Evolutionary conservation across 257 asterid genomes (phyloP).

Genomic region (Salvia hispanica): DNA sequence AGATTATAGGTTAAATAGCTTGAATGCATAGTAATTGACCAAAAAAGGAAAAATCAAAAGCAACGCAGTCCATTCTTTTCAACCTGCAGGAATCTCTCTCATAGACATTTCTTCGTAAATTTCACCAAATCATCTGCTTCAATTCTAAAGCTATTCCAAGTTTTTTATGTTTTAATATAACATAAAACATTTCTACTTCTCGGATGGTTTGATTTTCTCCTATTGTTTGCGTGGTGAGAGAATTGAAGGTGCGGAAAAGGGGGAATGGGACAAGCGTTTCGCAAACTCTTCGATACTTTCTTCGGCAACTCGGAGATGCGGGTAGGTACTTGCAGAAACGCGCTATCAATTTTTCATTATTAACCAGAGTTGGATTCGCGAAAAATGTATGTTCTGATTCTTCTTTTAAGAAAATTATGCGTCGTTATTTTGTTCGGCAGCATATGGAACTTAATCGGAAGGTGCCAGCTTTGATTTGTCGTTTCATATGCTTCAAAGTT

Average conservation of each 20-base stretch:
- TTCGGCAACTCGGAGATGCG: constrained; percentile 98
- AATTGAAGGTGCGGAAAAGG: not conserved
- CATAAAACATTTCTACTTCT: constrained; percentile 16
- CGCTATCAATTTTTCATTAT: not conserved
- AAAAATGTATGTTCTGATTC: not conserved
- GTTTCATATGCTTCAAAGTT: constrained; percentile 8
- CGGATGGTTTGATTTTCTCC: constrained; percentile 33
- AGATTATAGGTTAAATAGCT: not conserved
- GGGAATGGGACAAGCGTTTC: constrained; percentile 95
- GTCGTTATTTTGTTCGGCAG: not conserved
- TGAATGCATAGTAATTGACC: not conserved
- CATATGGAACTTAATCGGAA: constrained; percentile 2
- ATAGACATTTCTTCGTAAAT: constrained; percentile 18
- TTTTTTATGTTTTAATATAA: not conserved
- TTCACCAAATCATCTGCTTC: constrained; percentile 27
- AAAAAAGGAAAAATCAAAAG: constrained; percentile 3
- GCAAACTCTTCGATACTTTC: constrained; percentile 93
- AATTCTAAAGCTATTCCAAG: not conserved
- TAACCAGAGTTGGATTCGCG: constrained; percentile 6
- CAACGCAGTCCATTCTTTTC: constrained; percentile 26
- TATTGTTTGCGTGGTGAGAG: constrained; percentile 8
- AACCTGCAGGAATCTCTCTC: constrained; percentile 2
- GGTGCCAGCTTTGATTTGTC: constrained; percentile 16
- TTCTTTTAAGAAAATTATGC: not conserved
- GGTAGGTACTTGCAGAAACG: constrained; percentile 41